These are phyloP conservation scores for Xylaria hypoxylon DNA, from an alignment of 2,329 filamentous ascomycete genomes.

Conservation along the genomic window DNA sequence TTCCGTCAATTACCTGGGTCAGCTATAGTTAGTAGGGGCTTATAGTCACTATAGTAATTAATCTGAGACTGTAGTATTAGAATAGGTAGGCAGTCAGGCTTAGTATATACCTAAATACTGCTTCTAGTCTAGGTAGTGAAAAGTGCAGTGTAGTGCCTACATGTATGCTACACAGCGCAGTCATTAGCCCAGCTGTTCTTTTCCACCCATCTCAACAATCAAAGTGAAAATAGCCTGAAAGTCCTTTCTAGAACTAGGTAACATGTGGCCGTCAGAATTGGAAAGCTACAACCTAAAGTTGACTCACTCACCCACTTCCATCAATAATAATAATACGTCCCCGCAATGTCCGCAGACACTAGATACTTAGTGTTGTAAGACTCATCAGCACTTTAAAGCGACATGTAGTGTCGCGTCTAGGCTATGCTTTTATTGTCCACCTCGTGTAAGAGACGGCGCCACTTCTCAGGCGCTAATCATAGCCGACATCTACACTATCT, in stretches of 20 bases:
- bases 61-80: too few relatives aligned
- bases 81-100: too few relatives aligned
- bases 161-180: background rate
- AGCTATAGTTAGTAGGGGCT: too few relatives aligned
- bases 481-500: background rate
- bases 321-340: background rate
- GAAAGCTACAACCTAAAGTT: slow-evolving; percentile 5
- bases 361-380: background rate
- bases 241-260: background rate
- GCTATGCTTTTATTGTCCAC: background rate
- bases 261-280: slow-evolving; percentile 1
- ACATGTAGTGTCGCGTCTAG: too few relatives aligned
- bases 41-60: too few relatives aligned
- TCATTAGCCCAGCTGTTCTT: background rate
- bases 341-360: slow-evolving; percentile 4
- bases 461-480: slow-evolving; percentile 13
- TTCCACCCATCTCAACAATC: background rate
- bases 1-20: too few relatives aligned
- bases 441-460: slow-evolving; percentile 3
- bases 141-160: too few relatives aligned
- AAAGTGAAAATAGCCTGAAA: slow-evolving; percentile 27
- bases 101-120: too few relatives aligned
- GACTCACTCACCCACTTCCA: slow-evolving; percentile 14
- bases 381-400: background rate
- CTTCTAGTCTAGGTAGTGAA: too few relatives aligned